These are phyloP conservation scores for Cyclanthera cordifolia DNA, from an alignment of 306 rosid genomes.

Conservation along the genomic window DNA sequence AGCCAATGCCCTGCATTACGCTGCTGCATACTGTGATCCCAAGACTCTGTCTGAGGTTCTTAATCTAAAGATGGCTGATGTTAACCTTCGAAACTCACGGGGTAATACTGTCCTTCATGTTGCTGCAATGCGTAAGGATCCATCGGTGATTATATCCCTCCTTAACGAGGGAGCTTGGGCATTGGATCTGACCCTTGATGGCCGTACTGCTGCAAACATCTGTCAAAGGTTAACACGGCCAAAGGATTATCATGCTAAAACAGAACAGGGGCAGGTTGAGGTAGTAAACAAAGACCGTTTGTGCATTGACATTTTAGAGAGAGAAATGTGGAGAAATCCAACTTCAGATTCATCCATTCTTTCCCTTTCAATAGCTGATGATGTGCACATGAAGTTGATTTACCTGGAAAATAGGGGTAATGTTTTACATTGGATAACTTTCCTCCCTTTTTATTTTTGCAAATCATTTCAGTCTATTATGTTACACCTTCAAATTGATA, in stretches of 20 bases:
- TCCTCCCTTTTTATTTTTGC: not conserved
- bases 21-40: conserved; percentile 39
- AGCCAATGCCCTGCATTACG: conserved; percentile 39
- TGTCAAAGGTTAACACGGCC: conserved; percentile 39
- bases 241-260: conserved; percentile 35
- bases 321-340: conserved; percentile 37
- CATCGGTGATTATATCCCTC: conserved; percentile 33
- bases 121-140: conserved; percentile 44
- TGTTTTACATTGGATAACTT: not conserved
- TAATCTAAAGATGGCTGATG: conserved; percentile 27
- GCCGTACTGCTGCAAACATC: conserved; percentile 34
- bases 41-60: conserved; percentile 39
- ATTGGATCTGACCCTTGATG: conserved; percentile 30
- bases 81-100: conserved; percentile 30
- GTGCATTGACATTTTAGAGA: conserved; percentile 39
- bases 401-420: conserved; percentile 46
- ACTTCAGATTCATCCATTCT: conserved; percentile 20
- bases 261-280: conserved; percentile 31
- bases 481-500: not conserved
- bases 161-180: conserved; percentile 35
- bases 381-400: conserved; percentile 33
- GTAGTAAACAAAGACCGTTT: conserved; percentile 34
- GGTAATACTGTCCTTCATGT: conserved; percentile 38
- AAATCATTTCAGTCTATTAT: not conserved
- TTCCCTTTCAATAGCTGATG: conserved; percentile 29